These are phyloP conservation scores for Nyctanthes arbortristis DNA, from an alignment of 257 asterid genomes.

Conservation along the genomic window DNA sequence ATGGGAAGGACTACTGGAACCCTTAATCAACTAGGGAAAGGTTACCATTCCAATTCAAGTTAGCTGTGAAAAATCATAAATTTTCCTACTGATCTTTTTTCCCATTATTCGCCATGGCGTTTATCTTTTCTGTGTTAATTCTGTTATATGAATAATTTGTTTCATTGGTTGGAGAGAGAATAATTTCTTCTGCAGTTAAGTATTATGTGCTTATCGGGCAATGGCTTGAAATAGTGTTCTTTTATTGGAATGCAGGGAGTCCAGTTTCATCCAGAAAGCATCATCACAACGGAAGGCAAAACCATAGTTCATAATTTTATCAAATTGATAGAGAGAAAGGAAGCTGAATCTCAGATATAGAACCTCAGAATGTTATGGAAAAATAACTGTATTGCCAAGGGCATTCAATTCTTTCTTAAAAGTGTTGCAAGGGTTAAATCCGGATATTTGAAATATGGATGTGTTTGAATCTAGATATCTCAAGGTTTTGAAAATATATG, in stretches of 20 bases:
- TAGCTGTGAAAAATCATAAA: neutral
- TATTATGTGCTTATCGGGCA: neutral
- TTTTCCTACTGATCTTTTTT: neutral
- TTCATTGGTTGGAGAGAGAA: neutral
- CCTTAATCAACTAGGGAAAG: neutral
- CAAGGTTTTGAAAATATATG: no score
- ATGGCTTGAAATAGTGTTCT: no score
- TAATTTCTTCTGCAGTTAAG: neutral
- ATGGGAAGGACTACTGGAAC: neutral
- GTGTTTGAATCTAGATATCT: no score
- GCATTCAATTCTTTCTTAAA: neutral
- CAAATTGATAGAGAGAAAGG: conserved; percentile 66
- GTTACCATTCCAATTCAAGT: neutral
- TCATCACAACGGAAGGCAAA: conserved; percentile 75
- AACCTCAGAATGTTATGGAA: neutral
- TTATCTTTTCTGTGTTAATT: neutral
- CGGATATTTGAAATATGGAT: no score
- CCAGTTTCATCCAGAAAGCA: conserved; percentile 92
- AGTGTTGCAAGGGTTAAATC: neutral
- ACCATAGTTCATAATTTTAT: conserved; percentile 68
- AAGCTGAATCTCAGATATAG: conserved; percentile 48
- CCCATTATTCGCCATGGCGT: neutral
- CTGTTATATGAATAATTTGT: neutral
- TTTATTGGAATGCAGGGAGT: no score
- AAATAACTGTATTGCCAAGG: neutral